Base-by-base conservation (phyloP, 768 basidiomycete genomes). In the Pisolithus microcarpus region DNA sequence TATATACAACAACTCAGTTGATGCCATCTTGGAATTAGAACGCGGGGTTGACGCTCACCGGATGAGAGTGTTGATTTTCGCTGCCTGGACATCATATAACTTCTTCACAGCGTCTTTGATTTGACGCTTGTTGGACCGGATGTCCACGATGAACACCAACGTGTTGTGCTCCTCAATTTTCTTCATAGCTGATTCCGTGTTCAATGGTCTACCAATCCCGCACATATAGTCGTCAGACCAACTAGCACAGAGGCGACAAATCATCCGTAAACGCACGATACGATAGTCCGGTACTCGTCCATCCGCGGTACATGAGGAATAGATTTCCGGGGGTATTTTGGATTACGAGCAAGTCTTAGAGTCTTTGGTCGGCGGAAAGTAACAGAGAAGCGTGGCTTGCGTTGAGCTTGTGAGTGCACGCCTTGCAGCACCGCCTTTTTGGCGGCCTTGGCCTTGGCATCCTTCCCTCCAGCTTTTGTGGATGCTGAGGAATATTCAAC, bases 91-190 rank as follows among this genome's bases (percentile, higher is more conserved):
- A 65, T 96, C 94, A 72, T 97, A 98, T 62, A 99, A 72, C 82
- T 96, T 96, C 84, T 97, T 97, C 62, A 99, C 93, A 2, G 96
- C 96, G 62, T 97, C 91, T 82, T 93, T 95, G 77, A 98, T 98
- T 73, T 99, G 92, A 43, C 92, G 84, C 82, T 99, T 99, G 84
- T 96, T 99, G 60, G 91, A 76, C 68, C 82, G 85, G 70, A 97
- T 65, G 71, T 97, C 94, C 48, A 96, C 93, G 54, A 98, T 85
- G 78, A 98, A 99, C 53, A 99, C 96, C 52, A 98, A 82, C 30
- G 96, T 99, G 74, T 99, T 98, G 79, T 97, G 85, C 72, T 97
- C 95, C 79, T 99, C 95, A 52, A 99, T 99, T 82, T 99, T 96
- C 82, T 97, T 95, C 95, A 98, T 97, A 56, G 95, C 94, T 11